Base-by-base conservation (phyloP, 1,284 basidiomycete species). In the Neolentinus lepideus region DNA sequence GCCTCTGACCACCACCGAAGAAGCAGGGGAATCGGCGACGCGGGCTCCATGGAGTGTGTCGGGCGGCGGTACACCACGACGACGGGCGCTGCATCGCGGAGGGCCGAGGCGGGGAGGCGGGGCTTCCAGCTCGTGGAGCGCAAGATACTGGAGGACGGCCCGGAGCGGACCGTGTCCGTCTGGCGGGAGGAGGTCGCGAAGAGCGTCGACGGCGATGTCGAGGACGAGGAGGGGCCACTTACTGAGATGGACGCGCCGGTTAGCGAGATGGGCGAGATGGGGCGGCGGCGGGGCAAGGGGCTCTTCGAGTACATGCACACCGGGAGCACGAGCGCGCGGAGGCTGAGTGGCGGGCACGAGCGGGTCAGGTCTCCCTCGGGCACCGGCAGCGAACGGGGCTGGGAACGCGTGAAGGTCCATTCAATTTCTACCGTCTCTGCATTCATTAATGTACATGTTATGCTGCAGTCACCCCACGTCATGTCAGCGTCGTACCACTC, bases 101-200 rank as follows among this genome's bases (percentile, higher is more conserved):
- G 14, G 27, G 29, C 27, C 10, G 29, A 36, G 14, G 51, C 26
- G 6, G 29, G 51, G 14, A n/a, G 33, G 19, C 19, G 21, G 51
- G 4, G 51, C 4, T 52, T 4, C 51, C 12, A 52, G 51, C 21
- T 52, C 6, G 51, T 52, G 6, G 51, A 52, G 51, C 21, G 33
- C 6, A 31, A 36, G 51, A 52, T 52, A 3, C 27, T 52, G 6
- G 51, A 52, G 21, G 51, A 52, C 27, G 51, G 51, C 21, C 51
- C 51, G 21, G 51, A 52, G 51, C 4, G 51, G 9, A 52, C 51
- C 22, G 33, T 52, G 6, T 31, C 29, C 27, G 27, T 52, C 51
- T 52, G 51, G 51, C 21, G 51, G 6, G 29, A 36, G 19, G 51
- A 52, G 33, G 51, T 52, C 19, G 51, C 51, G 9, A 52, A 21